Evolutionary conservation across 805 yeast species (phyloP), one percentile per base, ranked within the genome.

Genomic region (Cephaloascus fragrans): DNA sequence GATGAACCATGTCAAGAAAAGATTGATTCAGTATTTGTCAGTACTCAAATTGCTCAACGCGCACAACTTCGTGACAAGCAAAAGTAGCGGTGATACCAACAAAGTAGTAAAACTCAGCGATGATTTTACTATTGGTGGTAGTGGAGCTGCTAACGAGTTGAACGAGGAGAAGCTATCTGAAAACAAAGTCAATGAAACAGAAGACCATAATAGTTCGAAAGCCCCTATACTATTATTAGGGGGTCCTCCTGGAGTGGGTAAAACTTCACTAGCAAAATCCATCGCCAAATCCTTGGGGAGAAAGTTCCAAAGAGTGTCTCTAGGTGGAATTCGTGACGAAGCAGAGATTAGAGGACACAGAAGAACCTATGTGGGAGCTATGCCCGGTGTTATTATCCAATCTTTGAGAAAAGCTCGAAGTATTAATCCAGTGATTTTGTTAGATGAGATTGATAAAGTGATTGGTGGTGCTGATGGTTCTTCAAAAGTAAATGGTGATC

Each of bases 201-300:
- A 32, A 15, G 14, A 19, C 5, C 26, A 8, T 6, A 34, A 32
- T 15, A 31, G 18, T 23, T 43, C 57, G 3, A 69, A 64, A 50
- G 74, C 94, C 1, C 96, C 96, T 4, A 86, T 87, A 34, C 57
- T 87, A 33, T 66, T 87, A 57, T 69, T 87, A 41, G 86, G 85
- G 4, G 96, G 96, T 1, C 96, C 96, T 9, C 96, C 96, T 0
- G 96, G 96, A 29, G 93, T 86, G 12, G 96, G 96, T 20, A 87
- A 87, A 56, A 87, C 96, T 0, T 81, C 93, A 1, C 64, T 87
- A 41, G 95, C 95, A 3, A 77, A 78, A 51, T 83, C 94, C 0
- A 75, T 87, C 36, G 95, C 96, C 1, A 60, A 67, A 9, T 76
- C 90, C 4, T 59, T 87, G 41, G 80, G 83, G 0, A 69, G 94